These are phyloP conservation scores for Neurospora discreta DNA, from an alignment of 495 filamentous ascomycete genomes.

Conservation along the genomic window DNA sequence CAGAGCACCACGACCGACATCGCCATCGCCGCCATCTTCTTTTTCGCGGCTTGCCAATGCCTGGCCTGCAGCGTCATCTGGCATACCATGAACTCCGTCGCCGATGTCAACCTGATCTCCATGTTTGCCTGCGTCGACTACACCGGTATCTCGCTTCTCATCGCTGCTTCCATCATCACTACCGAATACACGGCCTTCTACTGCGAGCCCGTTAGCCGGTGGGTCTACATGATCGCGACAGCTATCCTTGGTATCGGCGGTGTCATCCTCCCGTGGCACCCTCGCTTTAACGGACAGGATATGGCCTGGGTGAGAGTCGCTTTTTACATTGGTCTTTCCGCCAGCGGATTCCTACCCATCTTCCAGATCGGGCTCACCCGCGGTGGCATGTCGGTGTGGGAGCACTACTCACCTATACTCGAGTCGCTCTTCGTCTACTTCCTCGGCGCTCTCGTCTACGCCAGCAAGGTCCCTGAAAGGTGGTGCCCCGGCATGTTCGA, in stretches of 20 bases:
- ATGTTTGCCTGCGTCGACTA: conserved; percentile 98
- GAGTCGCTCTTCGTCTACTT: conserved; percentile 84
- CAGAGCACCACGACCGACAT: conserved; percentile 79
- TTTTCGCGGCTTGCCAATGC: conserved; percentile 94
- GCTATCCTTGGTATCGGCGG: conserved; percentile 74
- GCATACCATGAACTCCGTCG: conserved; percentile 97
- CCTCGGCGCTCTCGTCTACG: conserved; percentile 74
- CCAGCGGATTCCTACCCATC: conserved; percentile 86
- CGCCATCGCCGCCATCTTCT: conserved; percentile 84
- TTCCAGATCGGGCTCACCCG: conserved; percentile 69
- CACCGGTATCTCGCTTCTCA: conserved; percentile 91
- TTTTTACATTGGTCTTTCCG: conserved; percentile 80
- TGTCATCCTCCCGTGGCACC: conserved; percentile 92
- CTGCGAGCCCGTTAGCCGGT: conserved; percentile 81
- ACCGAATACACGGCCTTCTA: conserved; percentile 99
- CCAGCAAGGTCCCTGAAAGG: conserved; percentile 85
- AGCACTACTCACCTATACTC: conserved; percentile 81
- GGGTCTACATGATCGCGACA: conserved; percentile 76
- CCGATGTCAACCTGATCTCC: conserved; percentile 80
- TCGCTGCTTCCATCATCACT: conserved; percentile 95
- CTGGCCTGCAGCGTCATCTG: conserved; percentile 90
- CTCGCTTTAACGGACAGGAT: conserved; percentile 83
- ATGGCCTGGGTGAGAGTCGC: conserved; percentile 86
- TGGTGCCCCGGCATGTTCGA: conserved; percentile 91
- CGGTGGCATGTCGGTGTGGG: conserved; percentile 59